phyloP scores from a whole-genome alignment of 305 asterid genomes.

The Rubia tinctorum region DNA sequence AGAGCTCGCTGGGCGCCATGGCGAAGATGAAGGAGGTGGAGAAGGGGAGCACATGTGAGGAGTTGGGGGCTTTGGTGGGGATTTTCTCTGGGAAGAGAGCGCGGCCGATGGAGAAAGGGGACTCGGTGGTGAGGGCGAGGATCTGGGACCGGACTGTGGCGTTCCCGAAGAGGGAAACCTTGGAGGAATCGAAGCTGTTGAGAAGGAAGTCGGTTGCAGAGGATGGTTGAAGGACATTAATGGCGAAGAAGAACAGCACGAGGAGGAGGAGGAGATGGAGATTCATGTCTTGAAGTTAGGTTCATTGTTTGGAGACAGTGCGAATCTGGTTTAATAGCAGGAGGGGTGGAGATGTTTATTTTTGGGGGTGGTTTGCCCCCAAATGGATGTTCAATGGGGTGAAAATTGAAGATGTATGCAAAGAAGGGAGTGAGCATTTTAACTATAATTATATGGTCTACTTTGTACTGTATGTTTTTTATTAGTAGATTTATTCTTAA shows the following conservation, averaged over 20 bases:
- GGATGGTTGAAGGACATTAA: conserved; percentile 4
- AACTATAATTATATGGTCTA: too few relatives aligned
- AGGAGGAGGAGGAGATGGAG: neutral
- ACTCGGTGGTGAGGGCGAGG: conserved; percentile 46
- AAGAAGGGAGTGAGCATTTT: too few relatives aligned
- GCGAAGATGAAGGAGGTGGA: conserved; percentile 1
- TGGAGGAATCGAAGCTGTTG: conserved; percentile 56
- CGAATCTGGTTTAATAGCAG: too few relatives aligned
- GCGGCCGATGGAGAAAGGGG: conserved; percentile 53
- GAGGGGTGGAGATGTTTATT: too few relatives aligned
- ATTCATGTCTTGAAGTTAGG: neutral
- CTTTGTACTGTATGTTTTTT: too few relatives aligned
- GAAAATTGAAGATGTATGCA: too few relatives aligned
- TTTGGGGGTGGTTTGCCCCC: too few relatives aligned
- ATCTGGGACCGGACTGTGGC: conserved; percentile 56
- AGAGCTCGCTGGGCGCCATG: neutral
- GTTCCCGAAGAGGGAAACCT: conserved; percentile 47
- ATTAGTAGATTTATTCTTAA: too few relatives aligned
- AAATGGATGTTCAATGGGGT: too few relatives aligned
- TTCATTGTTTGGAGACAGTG: too few relatives aligned
- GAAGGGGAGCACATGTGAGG: neutral
- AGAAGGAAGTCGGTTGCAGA: conserved; percentile 52
- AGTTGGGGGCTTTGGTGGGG: neutral
- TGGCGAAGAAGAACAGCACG: neutral
- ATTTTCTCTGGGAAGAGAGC: conserved; percentile 41